Evolutionary conservation across 257 asterid species (phyloP), one percentile per base, ranked within the genome.

Genomic region (Henckelia pumila): DNA sequence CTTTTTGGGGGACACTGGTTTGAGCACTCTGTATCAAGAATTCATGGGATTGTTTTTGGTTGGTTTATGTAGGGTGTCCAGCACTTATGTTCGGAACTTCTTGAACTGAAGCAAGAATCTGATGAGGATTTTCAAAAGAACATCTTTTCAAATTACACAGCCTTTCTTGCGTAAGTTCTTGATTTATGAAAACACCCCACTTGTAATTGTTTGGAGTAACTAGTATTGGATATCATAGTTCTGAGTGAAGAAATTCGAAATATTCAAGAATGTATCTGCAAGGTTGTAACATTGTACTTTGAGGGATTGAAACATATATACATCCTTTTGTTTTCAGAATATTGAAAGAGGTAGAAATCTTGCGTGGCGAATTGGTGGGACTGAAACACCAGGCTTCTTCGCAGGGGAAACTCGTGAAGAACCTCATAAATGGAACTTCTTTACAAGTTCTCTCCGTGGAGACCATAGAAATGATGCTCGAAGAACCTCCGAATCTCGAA

Each of bases 21-120:
- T n/a, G n/a, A n/a, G n/a, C n/a, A 11, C 3, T 40, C 17, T 40
- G 17, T 40, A 40, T 40, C 50, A 40, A 40, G 26, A 5, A 59
- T 49, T 5, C 1, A 16, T 33, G 65, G 33, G 26, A 2, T 7
- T 5, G 47, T 25, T 6, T n/a, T 69, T 52, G 11, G 20, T 19
- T 5, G 65, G 47, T 60, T 58, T 40, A 13, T 71, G 14, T 58
- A 88, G 97, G 97, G 97, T 13, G 81, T 91, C 70, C 85, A 78
- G 68, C 88, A 91, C 73, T 85, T 91, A 9, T 91, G 97, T 70
- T 84, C 91, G 50, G 95, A 91, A 77, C 84, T 91, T 69, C 79
- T 88, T 47, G 97, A 91, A 78, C 79, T 91, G 67, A 91, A 84
- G 82, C 74, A 77, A 47, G 92, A 86, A 76, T 80, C 92, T 2